Evolutionary conservation across 2,329 filamentous ascomycete species (phyloP).

Genomic region (Nannizziopsis arthrosporioides): DNA sequence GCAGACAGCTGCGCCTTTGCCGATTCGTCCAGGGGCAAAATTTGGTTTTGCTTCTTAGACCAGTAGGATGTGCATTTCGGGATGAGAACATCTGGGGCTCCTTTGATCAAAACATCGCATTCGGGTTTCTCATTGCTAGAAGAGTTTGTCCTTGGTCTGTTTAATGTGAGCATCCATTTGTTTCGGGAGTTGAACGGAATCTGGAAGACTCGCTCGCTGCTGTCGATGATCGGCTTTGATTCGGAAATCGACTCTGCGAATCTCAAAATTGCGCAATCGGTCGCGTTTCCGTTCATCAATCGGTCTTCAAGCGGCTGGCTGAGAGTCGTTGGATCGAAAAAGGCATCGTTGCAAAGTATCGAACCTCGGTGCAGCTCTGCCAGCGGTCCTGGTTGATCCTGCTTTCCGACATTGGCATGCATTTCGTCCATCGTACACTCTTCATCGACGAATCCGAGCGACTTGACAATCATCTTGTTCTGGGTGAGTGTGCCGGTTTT

Average conservation of each 20-base stretch:
- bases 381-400: slow-evolving; percentile 33
- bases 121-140: slow-evolving; percentile 19
- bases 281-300: slow-evolving; percentile 62
- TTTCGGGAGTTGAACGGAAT: slow-evolving; percentile 74
- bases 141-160: slow-evolving; percentile 26
- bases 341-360: slow-evolving; percentile 61
- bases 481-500: slow-evolving; percentile 40
- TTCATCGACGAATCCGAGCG: slow-evolving; percentile 49
- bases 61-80: slow-evolving; percentile 46
- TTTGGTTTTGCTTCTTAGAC: slow-evolving; percentile 45
- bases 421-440: slow-evolving; percentile 42
- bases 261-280: slow-evolving; percentile 61
- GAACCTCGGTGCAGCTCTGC: slow-evolving; percentile 51
- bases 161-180: slow-evolving; percentile 63
- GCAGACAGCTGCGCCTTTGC: slow-evolving; percentile 42
- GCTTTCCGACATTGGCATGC: slow-evolving; percentile 29
- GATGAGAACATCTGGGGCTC: slow-evolving; percentile 63
- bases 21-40: slow-evolving; percentile 40
- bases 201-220: slow-evolving; percentile 56
- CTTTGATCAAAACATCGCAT: slow-evolving; percentile 49
- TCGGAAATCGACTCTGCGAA: slow-evolving; percentile 47
- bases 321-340: slow-evolving; percentile 57
- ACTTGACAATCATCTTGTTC: slow-evolving; percentile 63
- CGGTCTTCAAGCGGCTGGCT: slow-evolving; percentile 49
- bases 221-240: slow-evolving; percentile 45